These are phyloP conservation scores for Scheffersomyces ergatensis DNA, from an alignment of 805 yeast species.

Conservation along the genomic window DNA sequence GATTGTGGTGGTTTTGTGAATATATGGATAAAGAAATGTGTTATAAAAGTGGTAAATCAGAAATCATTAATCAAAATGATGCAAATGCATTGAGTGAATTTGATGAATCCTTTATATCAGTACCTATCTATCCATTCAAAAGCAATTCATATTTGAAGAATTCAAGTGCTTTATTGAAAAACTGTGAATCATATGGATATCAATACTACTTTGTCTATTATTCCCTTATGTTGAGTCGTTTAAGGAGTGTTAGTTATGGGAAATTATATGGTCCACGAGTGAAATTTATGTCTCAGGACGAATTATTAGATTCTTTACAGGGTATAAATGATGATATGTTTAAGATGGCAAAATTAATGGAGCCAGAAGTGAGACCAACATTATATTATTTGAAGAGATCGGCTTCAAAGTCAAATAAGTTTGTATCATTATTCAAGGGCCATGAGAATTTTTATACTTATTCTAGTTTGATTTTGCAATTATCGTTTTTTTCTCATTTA, in stretches of 20 bases:
- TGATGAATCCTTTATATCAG: constrained; percentile 12
- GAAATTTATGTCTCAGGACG: constrained; percentile 11
- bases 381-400: constrained; percentile 10
- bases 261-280: constrained; percentile 18
- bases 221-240: constrained; percentile 14
- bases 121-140: constrained; percentile 9
- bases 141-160: constrained; percentile 4
- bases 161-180: constrained; percentile 4
- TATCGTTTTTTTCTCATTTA: constrained; percentile 22
- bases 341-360: constrained; percentile 14
- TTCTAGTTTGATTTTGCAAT: constrained; percentile 10
- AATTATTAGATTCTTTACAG: constrained; percentile 7
- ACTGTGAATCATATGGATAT: constrained; percentile 5
- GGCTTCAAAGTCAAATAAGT: constrained; percentile 1
- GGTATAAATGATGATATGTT: constrained; percentile 18
- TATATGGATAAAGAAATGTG: constrained; percentile 23
- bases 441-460: constrained; percentile 1
- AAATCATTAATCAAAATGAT: constrained; percentile 19
- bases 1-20: constrained; percentile 31
- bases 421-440: constrained; percentile 1
- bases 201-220: constrained; percentile 13
- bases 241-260: constrained; percentile 20
- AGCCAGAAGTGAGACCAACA: constrained; percentile 17
- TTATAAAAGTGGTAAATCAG: constrained; percentile 28
- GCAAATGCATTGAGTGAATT: constrained; percentile 15